Evolutionary conservation across 345 rosid genomes (phyloP).

Genomic region (Eucalyptus tenuipes): DNA sequence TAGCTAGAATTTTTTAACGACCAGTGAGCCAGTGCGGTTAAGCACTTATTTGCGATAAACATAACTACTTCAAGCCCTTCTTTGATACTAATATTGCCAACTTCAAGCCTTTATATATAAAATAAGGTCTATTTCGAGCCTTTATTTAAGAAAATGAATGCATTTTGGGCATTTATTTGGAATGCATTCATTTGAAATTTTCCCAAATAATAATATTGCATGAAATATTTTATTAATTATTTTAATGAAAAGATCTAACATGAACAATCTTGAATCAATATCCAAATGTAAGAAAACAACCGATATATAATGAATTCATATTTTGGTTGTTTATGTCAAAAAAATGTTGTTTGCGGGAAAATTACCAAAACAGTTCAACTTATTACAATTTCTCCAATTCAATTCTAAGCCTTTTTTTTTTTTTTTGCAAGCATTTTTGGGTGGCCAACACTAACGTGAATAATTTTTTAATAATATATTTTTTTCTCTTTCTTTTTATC

Average conservation of each 20-base stretch:
- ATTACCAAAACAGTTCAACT: rapidly evolving
- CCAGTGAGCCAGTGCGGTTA: rapidly evolving
- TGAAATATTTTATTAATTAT: background rate
- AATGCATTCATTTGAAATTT: too few species aligned
- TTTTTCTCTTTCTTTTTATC: too few species aligned
- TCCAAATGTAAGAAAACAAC: background rate
- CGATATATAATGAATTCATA: background rate
- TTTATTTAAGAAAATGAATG: too few species aligned
- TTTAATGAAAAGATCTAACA: background rate
- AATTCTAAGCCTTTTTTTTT: too few species aligned
- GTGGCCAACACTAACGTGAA: rapidly evolving
- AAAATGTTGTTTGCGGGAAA: background rate
- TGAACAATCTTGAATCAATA: background rate
- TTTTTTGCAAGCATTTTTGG: too few species aligned
- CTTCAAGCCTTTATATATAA: too few species aligned
- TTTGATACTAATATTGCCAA: too few species aligned
- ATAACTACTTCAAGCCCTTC: too few species aligned
- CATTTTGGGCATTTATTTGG: too few species aligned
- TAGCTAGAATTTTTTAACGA: rapidly evolving
- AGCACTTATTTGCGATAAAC: too few species aligned
- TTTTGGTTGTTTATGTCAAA: background rate
- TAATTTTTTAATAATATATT: too few species aligned
- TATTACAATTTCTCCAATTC: too few species aligned
- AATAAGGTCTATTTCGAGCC: rapidly evolving
- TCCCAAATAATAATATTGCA: background rate